Percentiles rank a stretch among this genome's conserved stretches.
Conservation (phyloP, 139 green algal genomes). For the Chlamydomonas sp. region DNA sequence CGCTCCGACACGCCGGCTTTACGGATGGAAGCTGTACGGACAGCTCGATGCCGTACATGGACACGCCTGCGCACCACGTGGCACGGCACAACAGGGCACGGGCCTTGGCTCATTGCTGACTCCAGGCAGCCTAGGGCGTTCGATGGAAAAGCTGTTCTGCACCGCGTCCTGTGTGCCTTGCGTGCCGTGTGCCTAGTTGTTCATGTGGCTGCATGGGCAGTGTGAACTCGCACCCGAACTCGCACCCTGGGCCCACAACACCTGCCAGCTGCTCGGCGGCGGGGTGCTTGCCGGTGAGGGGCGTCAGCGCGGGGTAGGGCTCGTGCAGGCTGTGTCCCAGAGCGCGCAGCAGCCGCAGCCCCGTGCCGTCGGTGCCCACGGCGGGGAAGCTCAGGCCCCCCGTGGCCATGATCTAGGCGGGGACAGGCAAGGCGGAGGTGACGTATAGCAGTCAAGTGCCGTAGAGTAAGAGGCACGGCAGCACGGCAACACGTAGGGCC, state of each 20-base stretch:
- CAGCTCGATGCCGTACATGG: slow-evolving; percentile 55
- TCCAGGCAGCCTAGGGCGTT: no score
- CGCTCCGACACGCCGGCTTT: slow-evolving; percentile 61
- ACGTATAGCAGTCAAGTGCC: no score
- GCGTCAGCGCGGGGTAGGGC: slow-evolving; percentile 88
- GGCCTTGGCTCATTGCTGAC: no score
- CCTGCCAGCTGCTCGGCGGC: slow-evolving; percentile 68
- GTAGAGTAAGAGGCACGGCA: no score
- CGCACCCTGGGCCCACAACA: not conserved
- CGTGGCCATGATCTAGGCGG: slow-evolving; percentile 68
- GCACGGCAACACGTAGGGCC: no score
- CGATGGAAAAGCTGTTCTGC: no score
- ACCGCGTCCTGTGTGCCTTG: no score
- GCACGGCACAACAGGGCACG: not conserved
- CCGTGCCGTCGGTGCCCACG: slow-evolving; percentile 88
- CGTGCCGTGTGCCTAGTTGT: no score
- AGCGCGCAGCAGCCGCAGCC: slow-evolving; percentile 54
- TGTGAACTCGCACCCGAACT: no score
- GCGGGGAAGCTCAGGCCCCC: slow-evolving; percentile 86
- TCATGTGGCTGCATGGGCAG: no score
- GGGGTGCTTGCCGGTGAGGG: slow-evolving; percentile 80
- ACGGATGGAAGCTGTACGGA: slow-evolving; percentile 38
- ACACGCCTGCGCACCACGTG: slow-evolving; percentile 51
- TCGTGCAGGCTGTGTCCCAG: slow-evolving; percentile 72
- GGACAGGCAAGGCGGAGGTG: not conserved